Evolutionary conservation across 108 stramenopile species (phyloP).

Genomic region (Schizochytrium sp.): DNA sequence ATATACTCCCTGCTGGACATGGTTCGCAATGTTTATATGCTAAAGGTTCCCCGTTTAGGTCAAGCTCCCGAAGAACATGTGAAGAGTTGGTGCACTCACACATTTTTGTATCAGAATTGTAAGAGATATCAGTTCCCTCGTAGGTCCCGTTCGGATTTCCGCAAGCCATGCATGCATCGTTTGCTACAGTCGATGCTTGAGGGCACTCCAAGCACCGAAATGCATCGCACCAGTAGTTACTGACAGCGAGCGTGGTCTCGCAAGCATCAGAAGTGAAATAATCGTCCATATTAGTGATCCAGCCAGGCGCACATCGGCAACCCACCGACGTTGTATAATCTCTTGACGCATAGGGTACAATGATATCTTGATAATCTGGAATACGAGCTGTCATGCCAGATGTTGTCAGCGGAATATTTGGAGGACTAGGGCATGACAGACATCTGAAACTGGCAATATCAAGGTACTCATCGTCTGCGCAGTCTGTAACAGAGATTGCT

Average conservation of each 20-base stretch:
- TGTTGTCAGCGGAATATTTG: not conserved
- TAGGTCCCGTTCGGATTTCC: not conserved
- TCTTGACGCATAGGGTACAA: not conserved
- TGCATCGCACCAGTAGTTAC: constrained; percentile 57
- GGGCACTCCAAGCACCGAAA: constrained; percentile 45
- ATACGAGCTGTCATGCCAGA: not conserved
- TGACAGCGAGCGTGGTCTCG: constrained; percentile 4
- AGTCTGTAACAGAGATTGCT: not conserved
- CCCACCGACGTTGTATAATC: constrained; percentile 18
- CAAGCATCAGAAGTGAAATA: not conserved
- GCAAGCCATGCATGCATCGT: constrained; percentile 5
- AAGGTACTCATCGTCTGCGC: constrained; percentile 23
- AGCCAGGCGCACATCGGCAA: constrained; percentile 34
- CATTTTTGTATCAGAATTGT: not conserved
- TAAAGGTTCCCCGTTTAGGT: not conserved
- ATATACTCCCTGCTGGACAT: not conserved
- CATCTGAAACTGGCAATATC: constrained; percentile 40
- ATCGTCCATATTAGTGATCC: constrained; percentile 8
- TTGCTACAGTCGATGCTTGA: not conserved
- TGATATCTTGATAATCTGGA: not conserved
- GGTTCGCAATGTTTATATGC: constrained; percentile 28
- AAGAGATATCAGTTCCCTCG: not conserved
- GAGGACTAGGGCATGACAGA: not conserved
- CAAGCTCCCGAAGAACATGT: constrained; percentile 32
- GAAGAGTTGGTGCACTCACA: not conserved